Percentiles rank a stretch among this genome's conserved stretches.
These are phyloP conservation scores for Dichomitus squalens DNA, from an alignment of 1,284 basidiomycete species.

Conservation along the genomic window DNA sequence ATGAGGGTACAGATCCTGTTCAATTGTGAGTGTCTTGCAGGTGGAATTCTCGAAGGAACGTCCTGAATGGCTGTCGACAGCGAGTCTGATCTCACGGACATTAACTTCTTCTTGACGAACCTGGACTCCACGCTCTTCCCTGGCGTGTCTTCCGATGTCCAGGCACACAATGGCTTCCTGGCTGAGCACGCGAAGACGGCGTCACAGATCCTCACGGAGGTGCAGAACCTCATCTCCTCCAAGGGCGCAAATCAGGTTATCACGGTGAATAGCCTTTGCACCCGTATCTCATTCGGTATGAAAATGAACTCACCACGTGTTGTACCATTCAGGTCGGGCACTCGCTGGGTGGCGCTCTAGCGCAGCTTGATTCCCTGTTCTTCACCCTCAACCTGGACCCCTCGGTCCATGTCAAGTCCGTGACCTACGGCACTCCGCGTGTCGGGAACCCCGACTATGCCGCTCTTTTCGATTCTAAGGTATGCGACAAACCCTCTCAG, in stretches of 20 bases:
- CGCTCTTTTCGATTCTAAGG: constrained; percentile 34
- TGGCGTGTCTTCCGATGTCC: constrained; percentile 39
- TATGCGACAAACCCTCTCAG: not conserved
- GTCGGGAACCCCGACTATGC: constrained; percentile 39
- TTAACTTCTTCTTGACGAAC: constrained; percentile 35
- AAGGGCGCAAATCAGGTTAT: constrained; percentile 40
- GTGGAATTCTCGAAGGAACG: not conserved
- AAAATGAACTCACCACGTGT: not conserved
- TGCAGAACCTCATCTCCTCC: constrained; percentile 37
- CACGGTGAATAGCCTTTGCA: constrained; percentile 29
- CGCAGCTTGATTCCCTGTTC: constrained; percentile 41
- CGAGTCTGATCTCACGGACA: constrained; percentile 50
- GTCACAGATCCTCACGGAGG: constrained; percentile 39
- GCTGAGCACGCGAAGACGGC: constrained; percentile 48
- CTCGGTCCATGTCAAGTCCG: constrained; percentile 35
- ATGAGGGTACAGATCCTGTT: constrained; percentile 55
- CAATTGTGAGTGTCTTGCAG: constrained; percentile 36
- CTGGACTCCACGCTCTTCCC: constrained; percentile 52
- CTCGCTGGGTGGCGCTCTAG: constrained; percentile 44
- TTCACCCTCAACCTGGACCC: constrained; percentile 40
- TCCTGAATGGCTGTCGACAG: constrained; percentile 23
- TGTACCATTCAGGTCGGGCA: constrained; percentile 35
- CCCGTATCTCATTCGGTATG: not conserved
- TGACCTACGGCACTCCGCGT: constrained; percentile 44
- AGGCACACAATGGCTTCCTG: constrained; percentile 52